Evolutionary conservation across 2,329 filamentous ascomycete genomes (phyloP), one percentile per base, ranked within the genome.

Genomic region (Chalaropsis ovoidea): DNA sequence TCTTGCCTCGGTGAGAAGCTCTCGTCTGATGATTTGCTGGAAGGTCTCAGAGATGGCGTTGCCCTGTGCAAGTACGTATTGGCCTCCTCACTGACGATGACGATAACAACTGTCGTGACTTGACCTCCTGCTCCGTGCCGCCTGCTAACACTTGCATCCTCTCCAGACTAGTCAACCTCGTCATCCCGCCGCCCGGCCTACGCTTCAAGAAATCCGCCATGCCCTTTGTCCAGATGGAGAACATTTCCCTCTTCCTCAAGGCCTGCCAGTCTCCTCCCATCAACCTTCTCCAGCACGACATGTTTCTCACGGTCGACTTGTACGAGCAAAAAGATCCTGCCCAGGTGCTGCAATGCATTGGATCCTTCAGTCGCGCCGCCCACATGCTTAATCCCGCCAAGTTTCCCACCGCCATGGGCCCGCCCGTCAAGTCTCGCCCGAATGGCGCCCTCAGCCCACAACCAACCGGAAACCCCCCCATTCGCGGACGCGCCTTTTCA

Each of bases 221-320:
- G 93, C 94, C 94, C 0, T 99, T 99, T 74, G 93, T 97, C 49
- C 94, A 99, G 76, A 97, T 97, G 92, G 94, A 99, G 76, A 99
- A 99, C 74, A 96, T 99, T 73, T 95, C 92, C 3, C 90, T 95
- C 73, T 99, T 96, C 77, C 84, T 99, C 64, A 86, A 84, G 72
- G 91, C 90, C 68, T 95, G 92, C 78, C 89, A 96, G 76, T 79
- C 83, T 62, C 84, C 89, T 31, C 94, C 94, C 0, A 79, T 99
- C 63, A 92, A 86, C 75, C 85, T 99, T 67, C 91, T 90, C 67
- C 86, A 92, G 58, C 94, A 99, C 78, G 94, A 99, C 76, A 86
- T 92, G 70, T 99, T 99, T 77, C 85, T 97, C 68, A 99, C 94
- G 4, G 93, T 99, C 74, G 94, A 99, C 76, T 81, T 99, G 61